phyloP scores from a whole-genome alignment of 108 stramenopile genomes.

The Nitzschia inconspicua region DNA sequence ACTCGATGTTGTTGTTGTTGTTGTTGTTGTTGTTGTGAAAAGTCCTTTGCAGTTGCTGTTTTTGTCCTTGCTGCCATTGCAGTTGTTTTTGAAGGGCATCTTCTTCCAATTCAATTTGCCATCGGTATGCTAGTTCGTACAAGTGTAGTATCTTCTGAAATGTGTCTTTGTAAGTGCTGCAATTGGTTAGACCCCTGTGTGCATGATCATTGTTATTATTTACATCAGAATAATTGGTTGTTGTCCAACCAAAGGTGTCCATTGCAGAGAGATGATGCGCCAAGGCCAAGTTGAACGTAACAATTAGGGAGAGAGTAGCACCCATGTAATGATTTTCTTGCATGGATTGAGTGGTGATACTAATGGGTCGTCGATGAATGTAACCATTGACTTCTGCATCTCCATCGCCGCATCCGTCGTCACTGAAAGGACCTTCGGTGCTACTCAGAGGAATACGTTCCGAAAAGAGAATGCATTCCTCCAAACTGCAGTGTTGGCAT shows the following conservation, averaged over 20 bases:
- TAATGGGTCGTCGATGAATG: constrained; percentile 18
- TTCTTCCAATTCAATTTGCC: constrained; percentile 7
- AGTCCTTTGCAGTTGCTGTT: background rate
- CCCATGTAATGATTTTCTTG: constrained; percentile 8
- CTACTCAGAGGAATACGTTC: background rate
- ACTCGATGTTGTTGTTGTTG: background rate
- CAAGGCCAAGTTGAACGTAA: constrained; percentile 24
- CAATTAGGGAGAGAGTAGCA: constrained; percentile 3
- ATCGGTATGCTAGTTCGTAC: constrained; percentile 17
- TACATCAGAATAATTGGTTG: background rate
- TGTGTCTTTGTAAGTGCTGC: background rate
- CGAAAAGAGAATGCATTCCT: constrained; percentile 13
- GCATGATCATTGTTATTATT: background rate
- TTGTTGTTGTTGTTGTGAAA: background rate
- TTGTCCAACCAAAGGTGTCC: background rate
- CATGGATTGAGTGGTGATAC: constrained; percentile 7
- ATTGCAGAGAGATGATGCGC: constrained; percentile 13
- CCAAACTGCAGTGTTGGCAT: constrained; percentile 10
- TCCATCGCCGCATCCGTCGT: background rate
- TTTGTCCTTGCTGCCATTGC: background rate
- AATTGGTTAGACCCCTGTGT: background rate
- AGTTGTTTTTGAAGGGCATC: constrained; percentile 1
- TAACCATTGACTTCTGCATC: background rate
- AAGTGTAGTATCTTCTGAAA: constrained; percentile 6
- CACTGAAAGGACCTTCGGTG: background rate